Conservation (phyloP, 2,329 filamentous ascomycete genomes). For the Chrysosporium queenslandicum region DNA sequence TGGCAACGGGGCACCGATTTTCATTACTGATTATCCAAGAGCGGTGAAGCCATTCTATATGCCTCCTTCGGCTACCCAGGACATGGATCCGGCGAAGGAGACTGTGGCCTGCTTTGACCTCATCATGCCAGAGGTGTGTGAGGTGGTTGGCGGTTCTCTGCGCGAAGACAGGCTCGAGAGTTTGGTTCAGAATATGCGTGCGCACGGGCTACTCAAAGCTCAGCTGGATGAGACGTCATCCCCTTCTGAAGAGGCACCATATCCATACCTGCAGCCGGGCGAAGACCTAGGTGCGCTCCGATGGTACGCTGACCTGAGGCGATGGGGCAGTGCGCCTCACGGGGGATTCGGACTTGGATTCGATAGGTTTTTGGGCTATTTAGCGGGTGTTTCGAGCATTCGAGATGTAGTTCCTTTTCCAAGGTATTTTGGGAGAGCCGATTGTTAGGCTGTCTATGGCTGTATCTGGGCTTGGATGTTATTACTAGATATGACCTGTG, state of each 20-base stretch:
- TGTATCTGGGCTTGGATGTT: not conserved
- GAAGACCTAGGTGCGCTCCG: conserved; percentile 48
- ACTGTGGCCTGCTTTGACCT: conserved; percentile 89
- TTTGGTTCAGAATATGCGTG: conserved; percentile 60
- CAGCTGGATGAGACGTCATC: conserved; percentile 16
- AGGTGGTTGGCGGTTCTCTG: conserved; percentile 80
- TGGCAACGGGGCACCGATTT: conserved; percentile 60
- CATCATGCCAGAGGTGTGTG: conserved; percentile 72
- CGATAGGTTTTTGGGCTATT: conserved; percentile 73
- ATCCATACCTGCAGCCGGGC: conserved; percentile 30
- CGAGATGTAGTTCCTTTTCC: conserved; percentile 81
- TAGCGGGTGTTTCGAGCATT: conserved; percentile 70
- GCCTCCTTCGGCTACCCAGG: conserved; percentile 43
- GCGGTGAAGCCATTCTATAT: conserved; percentile 89
- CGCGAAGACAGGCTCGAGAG: conserved; percentile 67
- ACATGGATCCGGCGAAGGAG: conserved; percentile 18
- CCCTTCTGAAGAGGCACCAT: conserved; percentile 17
- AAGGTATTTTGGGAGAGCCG: conserved; percentile 51
- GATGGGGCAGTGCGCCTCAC: conserved; percentile 84
- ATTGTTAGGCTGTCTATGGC: conserved; percentile 30
- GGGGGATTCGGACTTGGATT: conserved; percentile 87
- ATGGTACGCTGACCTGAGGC: conserved; percentile 82
- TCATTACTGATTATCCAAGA: conserved; percentile 87
- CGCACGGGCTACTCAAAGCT: conserved; percentile 49
- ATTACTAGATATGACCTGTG: not conserved